Conservation (phyloP, 177 flowering plant species). For the Telopea speciosissima region DNA sequence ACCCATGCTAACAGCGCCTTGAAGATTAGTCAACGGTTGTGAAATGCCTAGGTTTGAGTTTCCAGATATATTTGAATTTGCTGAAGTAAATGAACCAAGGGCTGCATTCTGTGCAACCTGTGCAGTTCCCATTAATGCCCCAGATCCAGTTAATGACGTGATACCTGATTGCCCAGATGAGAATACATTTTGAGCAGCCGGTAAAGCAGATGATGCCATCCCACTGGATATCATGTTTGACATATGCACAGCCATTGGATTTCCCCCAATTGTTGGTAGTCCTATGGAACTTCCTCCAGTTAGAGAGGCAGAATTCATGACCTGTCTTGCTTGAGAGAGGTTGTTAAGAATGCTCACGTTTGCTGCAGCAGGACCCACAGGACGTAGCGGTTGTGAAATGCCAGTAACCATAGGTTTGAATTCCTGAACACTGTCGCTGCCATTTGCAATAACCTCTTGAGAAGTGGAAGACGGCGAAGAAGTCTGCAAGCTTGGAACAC, state of each 20-base stretch:
- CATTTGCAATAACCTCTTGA: slow-evolving; percentile 54
- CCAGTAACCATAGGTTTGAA: slow-evolving; percentile 60
- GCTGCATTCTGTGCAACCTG: slow-evolving; percentile 55
- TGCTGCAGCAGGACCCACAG: slow-evolving; percentile 62
- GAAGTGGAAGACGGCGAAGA: slow-evolving; percentile 67
- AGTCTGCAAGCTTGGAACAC: slow-evolving; percentile 53
- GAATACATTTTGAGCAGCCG: slow-evolving; percentile 54
- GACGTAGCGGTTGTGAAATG: slow-evolving; percentile 50
- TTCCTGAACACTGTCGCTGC: slow-evolving; percentile 55
- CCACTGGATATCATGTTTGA: slow-evolving; percentile 93
- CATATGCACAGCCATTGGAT: slow-evolving; percentile 79
- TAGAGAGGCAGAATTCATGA: slow-evolving; percentile 57
- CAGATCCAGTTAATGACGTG: slow-evolving; percentile 49
- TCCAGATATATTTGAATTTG: slow-evolving; percentile 53
- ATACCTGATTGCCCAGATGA: slow-evolving; percentile 61
- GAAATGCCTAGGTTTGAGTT: too few relatives aligned
- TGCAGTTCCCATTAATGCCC: slow-evolving; percentile 46
- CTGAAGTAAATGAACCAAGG: slow-evolving; percentile 48
- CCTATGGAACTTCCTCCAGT: slow-evolving; percentile 67
- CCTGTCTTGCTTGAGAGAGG: slow-evolving; percentile 80
- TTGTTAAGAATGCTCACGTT: slow-evolving; percentile 81
- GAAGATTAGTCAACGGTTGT: too few relatives aligned
- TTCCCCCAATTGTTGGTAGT: slow-evolving; percentile 57
- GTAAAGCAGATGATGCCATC: slow-evolving; percentile 58
- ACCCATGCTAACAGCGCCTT: too few relatives aligned